Conservation (phyloP, 177 flowering plant genomes). For the Telopea speciosissima region DNA sequence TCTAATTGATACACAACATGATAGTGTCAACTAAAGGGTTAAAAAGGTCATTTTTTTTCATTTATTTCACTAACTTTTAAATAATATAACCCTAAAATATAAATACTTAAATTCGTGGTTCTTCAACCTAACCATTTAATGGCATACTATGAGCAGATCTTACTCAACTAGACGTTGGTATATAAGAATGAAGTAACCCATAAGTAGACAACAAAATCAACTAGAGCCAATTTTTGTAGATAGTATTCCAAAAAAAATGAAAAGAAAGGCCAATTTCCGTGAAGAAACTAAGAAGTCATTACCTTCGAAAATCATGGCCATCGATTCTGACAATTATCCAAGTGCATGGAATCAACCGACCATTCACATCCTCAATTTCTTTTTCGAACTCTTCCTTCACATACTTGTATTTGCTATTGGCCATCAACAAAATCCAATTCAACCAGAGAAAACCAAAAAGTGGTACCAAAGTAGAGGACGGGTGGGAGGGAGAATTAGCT, state of each 20-base stretch:
- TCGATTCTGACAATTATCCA: constrained; percentile 82
- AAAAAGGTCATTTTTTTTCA: not conserved
- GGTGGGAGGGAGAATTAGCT: too few relatives aligned
- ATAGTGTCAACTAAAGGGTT: not conserved
- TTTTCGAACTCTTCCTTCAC: too few relatives aligned
- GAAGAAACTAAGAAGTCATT: not conserved
- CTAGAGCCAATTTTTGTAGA: too few relatives aligned
- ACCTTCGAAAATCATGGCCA: constrained; percentile 83
- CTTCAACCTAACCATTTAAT: not conserved
- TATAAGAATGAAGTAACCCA: too few relatives aligned
- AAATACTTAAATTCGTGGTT: too few relatives aligned
- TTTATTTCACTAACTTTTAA: not conserved
- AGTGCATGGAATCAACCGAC: constrained; percentile 54
- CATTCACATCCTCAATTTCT: too few relatives aligned
- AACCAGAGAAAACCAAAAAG: too few relatives aligned
- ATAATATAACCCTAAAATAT: too few relatives aligned
- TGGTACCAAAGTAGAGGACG: too few relatives aligned
- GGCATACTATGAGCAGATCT: not conserved
- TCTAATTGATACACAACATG: not conserved
- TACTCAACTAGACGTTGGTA: not conserved
- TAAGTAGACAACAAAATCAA: too few relatives aligned
- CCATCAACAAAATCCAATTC: not conserved
- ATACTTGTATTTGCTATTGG: constrained; percentile 20
- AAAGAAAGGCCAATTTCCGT: not conserved
- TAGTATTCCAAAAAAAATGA: not conserved